Conservation (phyloP, 169 alveolate genomes). For the Plasmodium falciparum region DNA sequence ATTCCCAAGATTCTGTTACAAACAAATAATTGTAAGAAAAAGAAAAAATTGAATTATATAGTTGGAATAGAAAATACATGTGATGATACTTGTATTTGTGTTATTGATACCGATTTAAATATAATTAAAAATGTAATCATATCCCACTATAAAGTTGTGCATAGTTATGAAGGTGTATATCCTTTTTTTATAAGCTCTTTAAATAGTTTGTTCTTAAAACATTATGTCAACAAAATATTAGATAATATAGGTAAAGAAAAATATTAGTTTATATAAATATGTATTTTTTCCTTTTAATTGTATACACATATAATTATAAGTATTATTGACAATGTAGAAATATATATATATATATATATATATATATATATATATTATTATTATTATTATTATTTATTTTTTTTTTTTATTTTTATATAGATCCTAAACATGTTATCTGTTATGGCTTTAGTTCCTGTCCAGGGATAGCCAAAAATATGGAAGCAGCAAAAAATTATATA, state of each 20-base stretch:
- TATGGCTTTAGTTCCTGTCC: slow-evolving; percentile 65
- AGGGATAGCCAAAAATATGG: slow-evolving; percentile 68
- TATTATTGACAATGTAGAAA: background rate
- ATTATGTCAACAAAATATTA: slow-evolving; percentile 37
- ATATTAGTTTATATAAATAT: background rate
- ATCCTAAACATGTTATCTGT: slow-evolving; percentile 19
- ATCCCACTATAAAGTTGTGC: slow-evolving; percentile 69
- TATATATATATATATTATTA: background rate
- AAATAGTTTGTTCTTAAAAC: slow-evolving; percentile 43
- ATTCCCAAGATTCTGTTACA: slow-evolving; percentile 55
- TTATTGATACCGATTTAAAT: slow-evolving; percentile 50
- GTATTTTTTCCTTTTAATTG: background rate
- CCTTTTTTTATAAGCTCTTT: slow-evolving; percentile 68
- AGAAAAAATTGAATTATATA: slow-evolving; percentile 30
- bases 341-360: background rate
- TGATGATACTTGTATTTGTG: slow-evolving; percentile 71
- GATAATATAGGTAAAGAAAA: slow-evolving; percentile 47
- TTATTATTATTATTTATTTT: background rate
- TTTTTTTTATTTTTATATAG: slow-evolving; percentile 8
- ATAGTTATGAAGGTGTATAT: slow-evolving; percentile 66
- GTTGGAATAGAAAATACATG: slow-evolving; percentile 75
- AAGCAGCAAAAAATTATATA: slow-evolving; percentile 64
- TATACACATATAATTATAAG: background rate
- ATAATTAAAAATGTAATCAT: slow-evolving; percentile 56
- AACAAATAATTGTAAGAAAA: slow-evolving; percentile 34